Conservation (phyloP, 1,139 yeast species). For the Kurtzmaniella quercitrusa region DNA sequence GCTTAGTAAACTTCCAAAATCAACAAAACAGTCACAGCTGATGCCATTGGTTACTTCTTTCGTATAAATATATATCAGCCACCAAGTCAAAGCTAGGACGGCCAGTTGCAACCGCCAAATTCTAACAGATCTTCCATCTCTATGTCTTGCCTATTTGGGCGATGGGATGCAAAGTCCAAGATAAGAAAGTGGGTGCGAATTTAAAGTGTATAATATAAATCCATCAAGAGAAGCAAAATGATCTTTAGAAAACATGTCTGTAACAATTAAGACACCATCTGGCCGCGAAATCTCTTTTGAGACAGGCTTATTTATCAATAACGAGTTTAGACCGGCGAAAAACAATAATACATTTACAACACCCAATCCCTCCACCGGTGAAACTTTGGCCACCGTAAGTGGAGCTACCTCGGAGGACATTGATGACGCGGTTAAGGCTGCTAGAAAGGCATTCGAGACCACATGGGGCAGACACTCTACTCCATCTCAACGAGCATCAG, state of each 20-base stretch:
- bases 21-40: no score
- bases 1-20: no score
- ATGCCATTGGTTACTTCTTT: no score
- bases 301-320: constrained; percentile 74
- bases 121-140: no score
- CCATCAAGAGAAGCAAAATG: neutral
- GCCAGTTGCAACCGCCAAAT: no score
- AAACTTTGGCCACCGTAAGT: constrained; percentile 48
- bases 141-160: neutral
- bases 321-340: constrained; percentile 51
- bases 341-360: constrained; percentile 51
- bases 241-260: constrained; percentile 8
- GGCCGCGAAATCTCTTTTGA: constrained; percentile 10
- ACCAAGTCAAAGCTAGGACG: no score
- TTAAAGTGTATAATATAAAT: neutral
- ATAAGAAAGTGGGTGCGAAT: neutral
- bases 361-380: constrained; percentile 55
- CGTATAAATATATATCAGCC: no score
- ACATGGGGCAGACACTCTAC: constrained; percentile 29
- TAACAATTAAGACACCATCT: constrained; percentile 12
- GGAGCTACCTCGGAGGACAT: constrained; percentile 58
- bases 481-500: constrained; percentile 43
- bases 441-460: constrained; percentile 48
- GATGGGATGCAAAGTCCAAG: neutral
- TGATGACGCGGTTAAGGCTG: constrained; percentile 56